Conservation (phyloP, 306 rosid species). For the Lathyrus sativus region DNA sequence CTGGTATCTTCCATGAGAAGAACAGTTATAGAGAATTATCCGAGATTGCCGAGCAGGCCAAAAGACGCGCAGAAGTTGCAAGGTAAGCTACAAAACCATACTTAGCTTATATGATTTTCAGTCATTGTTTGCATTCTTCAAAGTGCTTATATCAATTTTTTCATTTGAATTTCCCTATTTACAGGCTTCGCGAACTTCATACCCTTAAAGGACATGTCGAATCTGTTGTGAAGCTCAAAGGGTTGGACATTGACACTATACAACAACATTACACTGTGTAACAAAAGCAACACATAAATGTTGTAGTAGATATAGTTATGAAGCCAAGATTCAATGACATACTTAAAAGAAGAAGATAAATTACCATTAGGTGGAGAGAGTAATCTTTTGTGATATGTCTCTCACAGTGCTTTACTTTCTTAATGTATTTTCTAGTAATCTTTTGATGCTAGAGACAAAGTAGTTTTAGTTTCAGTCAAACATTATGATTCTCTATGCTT, state of each 20-base stretch:
- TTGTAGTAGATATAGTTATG: slow-evolving; percentile 25
- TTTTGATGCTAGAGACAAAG: slow-evolving; percentile 37
- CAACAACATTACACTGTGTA: slow-evolving; percentile 97
- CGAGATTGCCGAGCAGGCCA: slow-evolving; percentile 99
- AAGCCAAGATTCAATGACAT: slow-evolving; percentile 35
- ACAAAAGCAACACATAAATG: slow-evolving; percentile 31
- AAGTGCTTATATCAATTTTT: background rate
- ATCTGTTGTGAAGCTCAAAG: slow-evolving; percentile 97
- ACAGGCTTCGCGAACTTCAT: slow-evolving; percentile 93
- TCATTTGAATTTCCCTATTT: background rate
- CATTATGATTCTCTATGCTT: slow-evolving; percentile 34
- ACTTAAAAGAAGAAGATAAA: slow-evolving; percentile 35
- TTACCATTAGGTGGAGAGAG: slow-evolving; percentile 41
- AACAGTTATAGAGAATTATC: slow-evolving; percentile 83
- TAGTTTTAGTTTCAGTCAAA: slow-evolving; percentile 34
- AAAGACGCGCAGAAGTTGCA: slow-evolving; percentile 96
- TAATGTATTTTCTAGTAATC: slow-evolving; percentile 42
- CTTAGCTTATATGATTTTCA: background rate
- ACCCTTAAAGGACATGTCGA: slow-evolving; percentile 98
- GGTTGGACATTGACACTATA: slow-evolving; percentile 86
- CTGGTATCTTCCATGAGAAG: slow-evolving; percentile 67
- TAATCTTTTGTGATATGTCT: slow-evolving; percentile 45
- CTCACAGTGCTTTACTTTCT: slow-evolving; percentile 39
- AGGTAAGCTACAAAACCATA: slow-evolving; percentile 53
- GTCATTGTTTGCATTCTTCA: background rate